Base-by-base conservation (phyloP, 805 yeast species). In the Maudiozyma turicensis region DNA sequence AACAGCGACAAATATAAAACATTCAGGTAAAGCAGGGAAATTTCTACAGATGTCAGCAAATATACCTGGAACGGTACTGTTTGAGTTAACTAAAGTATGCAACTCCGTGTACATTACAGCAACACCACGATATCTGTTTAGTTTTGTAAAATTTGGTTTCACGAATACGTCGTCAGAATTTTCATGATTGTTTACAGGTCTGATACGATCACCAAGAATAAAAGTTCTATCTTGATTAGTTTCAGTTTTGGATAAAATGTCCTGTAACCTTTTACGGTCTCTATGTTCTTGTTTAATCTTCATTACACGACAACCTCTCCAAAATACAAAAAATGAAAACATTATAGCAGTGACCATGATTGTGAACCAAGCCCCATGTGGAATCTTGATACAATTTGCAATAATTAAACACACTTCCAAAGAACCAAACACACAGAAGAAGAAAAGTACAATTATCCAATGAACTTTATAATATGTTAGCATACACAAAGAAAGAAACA, bases 301-400 rank as follows among this genome's bases (percentile, higher is more conserved):
- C 9, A 39, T 26, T 26, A 39, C 42, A 15, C 42, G 42, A 28
- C 42, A 39, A 26, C 42, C 14, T 39, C 42, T 39, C 42, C 42
- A 39, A 39, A 39, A 39, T 39, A 39, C 42, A 28, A 39, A 39
- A 14, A 39, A 39, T 14, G 42, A 39, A 28, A 39, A 39, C 42
- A 39, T 39, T 8, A 39, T 39, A 1, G 30, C 42, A 39, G 30
- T 39, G 6, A 39, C 42, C 42, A 39, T 39, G 6, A 39, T 39
- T n/a, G 42, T 39, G 28, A 39, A 39, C 42, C 42, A 39, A 28
- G 42, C 42, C 6, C 42, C 42, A 39, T 39, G 42, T 26, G 42
- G 42, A n/a, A 39, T 20, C 20, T 39, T 39, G 6, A 11, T 20
- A 10, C 42, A 39, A 6, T 39, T 39, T 39, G 42, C 14, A 15